Conservation (phyloP, 495 filamentous ascomycete genomes). For the Trichoderma gamsii region DNA sequence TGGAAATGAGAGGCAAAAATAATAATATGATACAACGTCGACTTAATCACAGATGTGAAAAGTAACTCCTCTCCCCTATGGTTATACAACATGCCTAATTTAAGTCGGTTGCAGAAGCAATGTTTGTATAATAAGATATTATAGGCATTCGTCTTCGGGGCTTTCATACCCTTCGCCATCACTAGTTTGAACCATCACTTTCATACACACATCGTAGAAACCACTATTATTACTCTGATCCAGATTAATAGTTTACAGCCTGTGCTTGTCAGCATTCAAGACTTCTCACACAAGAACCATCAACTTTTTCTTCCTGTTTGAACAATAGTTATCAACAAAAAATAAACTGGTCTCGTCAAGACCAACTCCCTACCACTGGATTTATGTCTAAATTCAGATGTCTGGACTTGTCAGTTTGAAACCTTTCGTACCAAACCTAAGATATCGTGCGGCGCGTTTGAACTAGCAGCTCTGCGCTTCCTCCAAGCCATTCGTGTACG, state of each 20-base stretch:
- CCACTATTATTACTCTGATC: background rate
- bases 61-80: too few relatives aligned
- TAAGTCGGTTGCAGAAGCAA: too few relatives aligned
- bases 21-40: background rate
- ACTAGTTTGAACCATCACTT: background rate
- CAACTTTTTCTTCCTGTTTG: conserved; percentile 3
- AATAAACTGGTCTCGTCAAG: background rate
- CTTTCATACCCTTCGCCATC: background rate
- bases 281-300: conserved; percentile 5
- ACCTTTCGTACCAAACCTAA: conserved; percentile 7
- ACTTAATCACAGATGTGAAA: too few relatives aligned
- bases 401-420: conserved; percentile 10
- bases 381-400: conserved; percentile 7
- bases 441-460: background rate
- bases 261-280: conserved; percentile 12
- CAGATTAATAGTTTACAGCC: background rate
- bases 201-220: background rate
- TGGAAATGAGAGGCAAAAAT: background rate
- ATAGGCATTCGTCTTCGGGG: background rate
- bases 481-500: conserved; percentile 1
- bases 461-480: conserved; percentile 4
- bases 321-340: conserved; percentile 11
- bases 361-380: conserved; percentile 11
- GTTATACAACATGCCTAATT: too few relatives aligned
- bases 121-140: too few relatives aligned